Evolutionary conservation across 352 stramenopile species (phyloP), one percentile per base, ranked within the genome.

Genomic region (Globisporangium paddicum): DNA sequence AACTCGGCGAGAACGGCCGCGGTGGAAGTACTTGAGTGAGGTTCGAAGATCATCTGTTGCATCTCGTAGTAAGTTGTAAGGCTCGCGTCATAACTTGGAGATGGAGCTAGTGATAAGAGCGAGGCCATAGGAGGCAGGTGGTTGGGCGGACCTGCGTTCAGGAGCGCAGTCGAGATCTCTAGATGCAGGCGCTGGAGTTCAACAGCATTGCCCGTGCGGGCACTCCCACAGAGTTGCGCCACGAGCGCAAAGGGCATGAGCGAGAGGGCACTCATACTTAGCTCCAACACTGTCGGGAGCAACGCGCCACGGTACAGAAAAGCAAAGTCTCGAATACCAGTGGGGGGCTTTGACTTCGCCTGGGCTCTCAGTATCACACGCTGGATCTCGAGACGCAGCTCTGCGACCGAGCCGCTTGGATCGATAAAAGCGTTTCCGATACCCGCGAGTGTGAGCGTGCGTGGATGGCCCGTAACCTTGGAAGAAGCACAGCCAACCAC

Each of bases 271-370:
- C 49, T 30, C 13, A 73, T 14, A 28, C 42, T 42, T 2, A 34
- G 14, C 52, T 83, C 74, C 14, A 68, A 55, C 1, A 45, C 57
- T 30, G 23, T 26, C 25, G 60, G 41, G 2, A 80, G 42, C 21
- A 73, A 18, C 14, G 63, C 59, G 7, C 62, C 69, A 44, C 69
- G 62, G 19, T 79, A 68, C 46, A 81, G 28, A 38, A 83, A 81
- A 11, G 11, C 7, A 5, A 68, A 58, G 26, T 52, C 46, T 16
- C 23, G 48, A 5, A 11, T n/a, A 11, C 5, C 5, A 19, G 19
- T 23, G 10, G 16, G 18, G 23, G 14, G 44, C 0, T 9, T 19
- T n/a, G 14, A 7, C 7, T 56, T 28, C 14, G 25, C 5, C 21
- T 56, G 3, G 35, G 16, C 14, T 32, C 34, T 38, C 19, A 48